Evolutionary conservation across 805 yeast genomes (phyloP), one percentile per base, ranked within the genome.

Genomic region (Ogataea salicorniae): DNA sequence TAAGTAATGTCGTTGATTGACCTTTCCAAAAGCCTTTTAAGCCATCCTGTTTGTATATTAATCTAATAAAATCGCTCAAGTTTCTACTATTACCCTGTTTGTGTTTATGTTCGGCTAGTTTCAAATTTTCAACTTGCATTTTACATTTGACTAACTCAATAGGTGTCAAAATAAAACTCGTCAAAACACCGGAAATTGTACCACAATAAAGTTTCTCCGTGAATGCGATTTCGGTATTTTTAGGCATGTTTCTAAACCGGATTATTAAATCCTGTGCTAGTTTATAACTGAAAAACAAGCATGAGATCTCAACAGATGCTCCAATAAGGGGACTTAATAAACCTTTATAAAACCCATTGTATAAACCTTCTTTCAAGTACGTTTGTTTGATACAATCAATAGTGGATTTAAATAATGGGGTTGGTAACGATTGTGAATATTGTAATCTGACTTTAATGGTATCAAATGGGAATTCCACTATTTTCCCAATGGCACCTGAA

Each of bases 391-490:
- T 79, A 62, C 94, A 84, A 51, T 82, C 83, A 50, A 74, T 50
- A 0, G 96, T 84, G 1, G 87, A 81, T 0, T 65, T 65, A 57
- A 77, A 83, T 11, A 78, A 66, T 0, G 77, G 75, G 7, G 57
- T 50, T 4, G 68, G 62, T 31, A 80, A 70, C 7, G 90, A 84
- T 59, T 87, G 94, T 1, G 89, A 79, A 46, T 66, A 68, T 60
- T 85, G 92, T 31, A 92, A 72, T 48, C 97, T 74, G 3, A 91
- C 98, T 66, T 91, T 91, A 40, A 90, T 76, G 0, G 97, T 92
- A 59, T 91, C 98, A 55, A 91, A 89, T 0, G 98, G 98, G 58
- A 83, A 91, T 64, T 91, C 98, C 14, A 91, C 77, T 31, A 85
- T 57, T 62, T 91, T 92, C 1, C 96, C 97, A 4, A 81, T 65